Evolutionary conservation across 2,329 filamentous ascomycete genomes (phyloP).

Genomic region (Alternaria infectoria): DNA sequence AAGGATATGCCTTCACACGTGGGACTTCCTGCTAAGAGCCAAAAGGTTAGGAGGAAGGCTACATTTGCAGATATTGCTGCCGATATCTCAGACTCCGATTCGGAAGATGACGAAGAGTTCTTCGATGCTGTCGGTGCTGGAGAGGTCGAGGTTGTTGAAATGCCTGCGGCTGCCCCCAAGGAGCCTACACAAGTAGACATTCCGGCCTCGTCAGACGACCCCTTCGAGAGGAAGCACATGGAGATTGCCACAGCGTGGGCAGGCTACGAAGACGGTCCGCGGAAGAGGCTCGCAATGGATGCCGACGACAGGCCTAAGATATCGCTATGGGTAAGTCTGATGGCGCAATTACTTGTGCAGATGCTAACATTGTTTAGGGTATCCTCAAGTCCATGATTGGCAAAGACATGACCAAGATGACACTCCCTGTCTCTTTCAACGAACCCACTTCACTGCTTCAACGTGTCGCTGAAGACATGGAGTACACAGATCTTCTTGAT

Average conservation of each 20-base stretch:
- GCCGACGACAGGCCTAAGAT: conserved; percentile 92
- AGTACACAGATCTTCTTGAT: conserved; percentile 92
- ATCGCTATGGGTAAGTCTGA: conserved; percentile 78
- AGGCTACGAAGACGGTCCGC: conserved; percentile 89
- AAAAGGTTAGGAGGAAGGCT: conserved; percentile 63
- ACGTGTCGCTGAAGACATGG: conserved; percentile 96
- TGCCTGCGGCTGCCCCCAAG: conserved; percentile 56
- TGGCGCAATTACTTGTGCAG: not conserved
- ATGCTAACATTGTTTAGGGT: conserved; percentile 62
- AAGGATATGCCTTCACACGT: conserved; percentile 24
- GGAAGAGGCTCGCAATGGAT: conserved; percentile 83
- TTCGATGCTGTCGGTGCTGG: conserved; percentile 97
- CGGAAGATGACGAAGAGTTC: conserved; percentile 86
- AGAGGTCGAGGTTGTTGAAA: conserved; percentile 78
- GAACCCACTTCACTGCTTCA: conserved; percentile 95
- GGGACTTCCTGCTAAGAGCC: conserved; percentile 16
- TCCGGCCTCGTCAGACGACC: conserved; percentile 51
- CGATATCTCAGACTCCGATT: conserved; percentile 71
- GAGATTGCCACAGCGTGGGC: conserved; percentile 80
- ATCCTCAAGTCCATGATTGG: conserved; percentile 99
- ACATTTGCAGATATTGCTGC: conserved; percentile 73
- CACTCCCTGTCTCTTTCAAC: conserved; percentile 96
- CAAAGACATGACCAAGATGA: conserved; percentile 99
- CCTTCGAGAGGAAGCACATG: conserved; percentile 57
- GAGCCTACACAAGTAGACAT: conserved; percentile 43